Evolutionary conservation across 257 asterid genomes (phyloP), one percentile per base, ranked within the genome.

Genomic region (Plantago elongata): DNA sequence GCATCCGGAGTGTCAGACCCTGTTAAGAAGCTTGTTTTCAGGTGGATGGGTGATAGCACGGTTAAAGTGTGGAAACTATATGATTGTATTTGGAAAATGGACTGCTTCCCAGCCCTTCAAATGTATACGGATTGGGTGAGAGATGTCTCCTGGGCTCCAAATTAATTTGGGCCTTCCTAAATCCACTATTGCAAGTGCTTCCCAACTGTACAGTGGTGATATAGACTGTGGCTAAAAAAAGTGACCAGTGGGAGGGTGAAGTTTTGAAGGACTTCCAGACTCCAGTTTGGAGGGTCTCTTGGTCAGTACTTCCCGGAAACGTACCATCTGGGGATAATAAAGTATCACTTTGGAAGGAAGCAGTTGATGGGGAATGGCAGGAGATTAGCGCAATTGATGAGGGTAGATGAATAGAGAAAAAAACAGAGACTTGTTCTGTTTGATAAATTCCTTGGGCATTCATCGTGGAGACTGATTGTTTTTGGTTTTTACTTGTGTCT

Each of bases 231-330:
- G 84, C 79, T 3, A 84, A 83, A 69, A 96, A 89, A 72, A 95
- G 97, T 7, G 95, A 83, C 69, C 93, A 87, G 27, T 89, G 96
- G 95, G 84, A 86, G 60, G 93, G 99, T 16, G 84, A 77, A 62
- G 94, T 86, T 45, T 68, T 92, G 81, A 92, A 81, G 69, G 96
- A 89, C 81, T 92, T 92, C 42, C 75, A 79, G 72, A 57, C 65
- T 13, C 92, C 98, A 3, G 98, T 88, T 62, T 90, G 98, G 98
- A 86, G 96, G 83, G 95, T 90, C n/a, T 92, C 98, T 3, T 92
- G 98, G 97, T 88, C n/a, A n/a, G n/a, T n/a, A n/a, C n/a, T n/a
- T n/a, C n/a, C n/a, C n/a, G n/a, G n/a, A n/a, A n/a, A n/a, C n/a
- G n/a, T n/a, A n/a, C 95, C 98, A 1, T 79, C 95, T 18, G 97